These are phyloP conservation scores for Ascomycota sp. DNA, from an alignment of 2,329 filamentous ascomycete genomes.

Conservation along the genomic window DNA sequence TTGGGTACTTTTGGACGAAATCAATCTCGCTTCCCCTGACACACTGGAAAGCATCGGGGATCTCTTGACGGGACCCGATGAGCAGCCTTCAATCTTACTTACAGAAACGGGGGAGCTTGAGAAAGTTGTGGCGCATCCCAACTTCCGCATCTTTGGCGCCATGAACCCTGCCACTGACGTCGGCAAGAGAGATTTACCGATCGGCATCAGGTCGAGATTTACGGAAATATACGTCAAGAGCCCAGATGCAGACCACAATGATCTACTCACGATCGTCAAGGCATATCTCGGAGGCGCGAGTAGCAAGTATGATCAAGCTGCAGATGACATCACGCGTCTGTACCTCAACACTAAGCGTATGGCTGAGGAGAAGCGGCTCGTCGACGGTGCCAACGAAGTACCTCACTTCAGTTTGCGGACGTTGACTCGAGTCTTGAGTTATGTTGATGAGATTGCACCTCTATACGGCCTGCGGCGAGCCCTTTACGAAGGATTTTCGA, in stretches of 20 bases:
- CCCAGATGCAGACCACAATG: slow-evolving; percentile 68
- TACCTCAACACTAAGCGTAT: slow-evolving; percentile 74
- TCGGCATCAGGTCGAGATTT: slow-evolving; percentile 74
- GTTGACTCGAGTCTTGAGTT: slow-evolving; percentile 69
- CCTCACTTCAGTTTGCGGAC: slow-evolving; percentile 94
- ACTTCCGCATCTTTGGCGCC: slow-evolving; percentile 89
- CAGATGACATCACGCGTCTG: slow-evolving; percentile 60
- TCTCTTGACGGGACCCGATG: slow-evolving; percentile 51
- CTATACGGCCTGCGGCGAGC: slow-evolving; percentile 69
- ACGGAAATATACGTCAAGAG: slow-evolving; percentile 88
- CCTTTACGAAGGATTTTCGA: slow-evolving; percentile 84
- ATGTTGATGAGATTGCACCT: slow-evolving; percentile 64
- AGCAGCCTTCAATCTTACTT: slow-evolving; percentile 60
- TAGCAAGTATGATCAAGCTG: slow-evolving; percentile 48
- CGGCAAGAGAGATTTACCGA: slow-evolving; percentile 80
- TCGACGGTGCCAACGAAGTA: slow-evolving; percentile 78
- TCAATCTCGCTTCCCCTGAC: slow-evolving; percentile 86
- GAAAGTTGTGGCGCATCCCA: slow-evolving; percentile 65
- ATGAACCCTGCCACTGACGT: slow-evolving; percentile 99
- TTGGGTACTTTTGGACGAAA: slow-evolving; percentile 92
- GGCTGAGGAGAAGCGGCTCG: slow-evolving; percentile 60
- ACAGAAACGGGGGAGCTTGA: slow-evolving; percentile 89
- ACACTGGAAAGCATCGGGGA: slow-evolving; percentile 86
- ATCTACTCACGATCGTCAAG: slow-evolving; percentile 69
- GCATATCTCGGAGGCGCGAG: slow-evolving; percentile 59